These are phyloP conservation scores for Prillingera fragicola DNA, from an alignment of 1,284 basidiomycete genomes.

Conservation along the genomic window DNA sequence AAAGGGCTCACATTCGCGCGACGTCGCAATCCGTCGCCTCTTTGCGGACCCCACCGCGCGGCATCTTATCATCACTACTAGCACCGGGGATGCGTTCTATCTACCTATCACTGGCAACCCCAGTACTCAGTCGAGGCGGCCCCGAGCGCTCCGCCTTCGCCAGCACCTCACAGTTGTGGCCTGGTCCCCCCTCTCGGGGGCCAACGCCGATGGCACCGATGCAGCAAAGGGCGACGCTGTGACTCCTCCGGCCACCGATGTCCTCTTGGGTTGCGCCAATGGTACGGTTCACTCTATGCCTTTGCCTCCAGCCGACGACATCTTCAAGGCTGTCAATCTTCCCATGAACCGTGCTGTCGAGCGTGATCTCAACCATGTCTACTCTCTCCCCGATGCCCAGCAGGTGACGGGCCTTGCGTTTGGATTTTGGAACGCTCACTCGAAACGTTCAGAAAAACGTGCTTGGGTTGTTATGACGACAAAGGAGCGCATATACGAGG, in stretches of 20 bases:
- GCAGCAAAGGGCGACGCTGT: constrained; percentile 1
- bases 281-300: constrained; percentile 76
- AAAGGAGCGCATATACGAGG: constrained; percentile 84
- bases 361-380: constrained; percentile 70
- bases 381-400: constrained; percentile 68
- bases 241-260: constrained; percentile 37
- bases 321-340: constrained; percentile 69
- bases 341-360: constrained; percentile 44
- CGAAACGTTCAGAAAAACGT: constrained; percentile 21
- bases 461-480: constrained; percentile 73
- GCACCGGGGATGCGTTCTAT: constrained; percentile 91
- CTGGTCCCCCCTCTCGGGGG: constrained; percentile 65
- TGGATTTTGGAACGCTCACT: constrained; percentile 53
- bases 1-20: constrained; percentile 50
- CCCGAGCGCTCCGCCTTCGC: constrained; percentile 72
- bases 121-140: constrained; percentile 57
- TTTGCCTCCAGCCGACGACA: constrained; percentile 71
- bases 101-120: constrained; percentile 53
- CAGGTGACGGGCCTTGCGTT: constrained; percentile 76
- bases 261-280: constrained; percentile 75
- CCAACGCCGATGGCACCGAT: constrained; percentile 1
- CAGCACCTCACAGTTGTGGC: constrained; percentile 88
- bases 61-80: constrained; percentile 80
- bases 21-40: constrained; percentile 59
- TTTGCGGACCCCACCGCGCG: constrained; percentile 88